Evolutionary conservation across 441 rosid species (phyloP), one percentile per base, ranked within the genome.

Genomic region (Populus hybrid): DNA sequence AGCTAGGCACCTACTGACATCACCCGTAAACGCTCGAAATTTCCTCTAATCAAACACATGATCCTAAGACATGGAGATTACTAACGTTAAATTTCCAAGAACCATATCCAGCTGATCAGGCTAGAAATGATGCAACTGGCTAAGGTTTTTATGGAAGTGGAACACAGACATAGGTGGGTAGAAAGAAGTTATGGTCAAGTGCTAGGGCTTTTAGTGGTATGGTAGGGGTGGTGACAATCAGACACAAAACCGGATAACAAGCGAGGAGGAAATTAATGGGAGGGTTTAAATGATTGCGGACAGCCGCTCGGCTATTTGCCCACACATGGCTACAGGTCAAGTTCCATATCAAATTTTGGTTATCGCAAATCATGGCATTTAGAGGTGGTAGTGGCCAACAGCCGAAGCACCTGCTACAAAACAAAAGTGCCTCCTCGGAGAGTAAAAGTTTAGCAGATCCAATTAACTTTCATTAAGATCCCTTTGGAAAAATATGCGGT

Each of bases 381-480:
- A 68, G 42, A 68, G 65, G 26, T 9, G 14, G 26, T 68, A n/a
- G 71, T 68, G 71, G 71, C 71, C 71, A 68, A 20, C 50, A 40
- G 50, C 71, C 71, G 4, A 8, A 20, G 45, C 24, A 35, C 21
- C 71, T 33, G 42, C 71, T 31, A 68, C n/a, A 35, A 59, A 59
- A 61, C 38, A 68, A 16, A 29, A 16, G 26, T 68, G 71, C 10
- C 71, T 68, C 71, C 71, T 12, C 24, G 71, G 71, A 68, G 42
- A 7, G 36, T 26, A 2, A 7, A 65, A 2, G 69, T 2, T 24
- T 2, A 12, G 18, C 36, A 33, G 10, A 1, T 35, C 9, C 20
- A 33, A 0, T 20, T 68, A 68, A 14, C 35, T 16, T n/a, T 18
- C 6, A 7, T 38, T 16, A 31, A 68, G 21, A 45, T 63, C 68